Conservation (phyloP, 306 rosid genomes). For the Gillenia trifoliata region DNA sequence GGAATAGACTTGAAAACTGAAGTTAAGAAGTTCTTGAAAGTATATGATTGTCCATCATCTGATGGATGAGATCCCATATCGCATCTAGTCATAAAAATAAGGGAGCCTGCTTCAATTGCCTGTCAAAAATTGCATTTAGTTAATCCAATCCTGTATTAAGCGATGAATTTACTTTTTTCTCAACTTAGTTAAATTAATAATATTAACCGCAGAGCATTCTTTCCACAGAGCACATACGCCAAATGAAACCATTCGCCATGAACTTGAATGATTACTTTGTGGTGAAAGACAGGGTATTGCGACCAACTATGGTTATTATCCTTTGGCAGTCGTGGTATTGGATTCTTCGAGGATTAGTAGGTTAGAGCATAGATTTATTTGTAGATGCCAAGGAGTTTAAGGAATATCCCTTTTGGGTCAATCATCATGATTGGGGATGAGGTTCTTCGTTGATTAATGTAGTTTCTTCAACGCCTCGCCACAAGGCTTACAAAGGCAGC, state of each 20-base stretch:
- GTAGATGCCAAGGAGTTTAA: neutral
- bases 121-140: constrained; percentile 24
- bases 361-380: neutral
- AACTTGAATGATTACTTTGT: neutral
- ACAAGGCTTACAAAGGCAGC: too few relatives aligned
- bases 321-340: neutral
- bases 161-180: neutral
- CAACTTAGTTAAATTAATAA: neutral
- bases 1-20: constrained; percentile 32
- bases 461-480: neutral
- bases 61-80: constrained; percentile 36
- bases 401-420: neutral
- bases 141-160: neutral
- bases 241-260: neutral
- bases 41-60: constrained; percentile 29
- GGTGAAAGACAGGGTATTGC: too few relatives aligned
- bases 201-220: neutral
- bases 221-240: neutral
- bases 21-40: constrained; percentile 36
- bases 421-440: neutral
- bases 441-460: neutral
- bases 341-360: neutral
- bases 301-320: too few relatives aligned
- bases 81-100: constrained; percentile 38
- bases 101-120: constrained; percentile 51